Percentiles rank a stretch among this genome's conserved stretches.
Evolutionary conservation across 2,329 filamentous ascomycete species (phyloP).

Genomic region (Trichophyton verrucosum): DNA sequence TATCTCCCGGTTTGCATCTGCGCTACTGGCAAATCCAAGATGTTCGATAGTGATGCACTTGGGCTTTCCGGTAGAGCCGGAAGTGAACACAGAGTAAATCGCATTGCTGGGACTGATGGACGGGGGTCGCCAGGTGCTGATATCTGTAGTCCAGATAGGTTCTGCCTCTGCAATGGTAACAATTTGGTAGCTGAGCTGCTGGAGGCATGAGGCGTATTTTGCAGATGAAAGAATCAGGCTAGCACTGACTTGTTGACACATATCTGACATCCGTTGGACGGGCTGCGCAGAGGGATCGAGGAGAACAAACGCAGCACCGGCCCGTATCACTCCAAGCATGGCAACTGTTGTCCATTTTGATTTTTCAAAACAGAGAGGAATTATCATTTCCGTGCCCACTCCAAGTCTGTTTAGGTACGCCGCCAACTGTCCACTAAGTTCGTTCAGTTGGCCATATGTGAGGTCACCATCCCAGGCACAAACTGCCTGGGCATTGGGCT

Average conservation of each 20-base stretch:
- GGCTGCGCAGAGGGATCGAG: slow-evolving; percentile 12
- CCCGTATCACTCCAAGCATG: slow-evolving; percentile 12
- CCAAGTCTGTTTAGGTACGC: slow-evolving; percentile 1
- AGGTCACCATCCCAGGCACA: slow-evolving; percentile 15
- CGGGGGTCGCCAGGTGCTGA: slow-evolving; percentile 31
- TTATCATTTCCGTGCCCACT: slow-evolving; percentile 8
- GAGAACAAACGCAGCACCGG: slow-evolving; percentile 12
- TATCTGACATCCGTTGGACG: slow-evolving; percentile 1
- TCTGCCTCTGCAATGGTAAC: not conserved
- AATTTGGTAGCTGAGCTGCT: not conserved
- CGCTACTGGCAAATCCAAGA: slow-evolving; percentile 36
- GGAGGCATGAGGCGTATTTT: not conserved
- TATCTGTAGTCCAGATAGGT: not conserved
- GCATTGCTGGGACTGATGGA: slow-evolving; percentile 37
- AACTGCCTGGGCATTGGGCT: slow-evolving; percentile 13
- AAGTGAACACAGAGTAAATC: slow-evolving; percentile 37
- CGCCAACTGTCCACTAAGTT: slow-evolving; percentile 13
- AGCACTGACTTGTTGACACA: slow-evolving; percentile 4
- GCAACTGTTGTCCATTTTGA: slow-evolving; percentile 12
- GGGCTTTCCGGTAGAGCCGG: slow-evolving; percentile 14
- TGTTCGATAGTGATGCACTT: slow-evolving; percentile 14
- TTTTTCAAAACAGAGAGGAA: slow-evolving; percentile 14
- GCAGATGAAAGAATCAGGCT: slow-evolving; percentile 2
- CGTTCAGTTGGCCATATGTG: slow-evolving; percentile 12
- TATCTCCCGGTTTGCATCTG: slow-evolving; percentile 32